phyloP scores from a whole-genome alignment of 345 rosid genomes.

The Eucalyptus guilfoylei region DNA sequence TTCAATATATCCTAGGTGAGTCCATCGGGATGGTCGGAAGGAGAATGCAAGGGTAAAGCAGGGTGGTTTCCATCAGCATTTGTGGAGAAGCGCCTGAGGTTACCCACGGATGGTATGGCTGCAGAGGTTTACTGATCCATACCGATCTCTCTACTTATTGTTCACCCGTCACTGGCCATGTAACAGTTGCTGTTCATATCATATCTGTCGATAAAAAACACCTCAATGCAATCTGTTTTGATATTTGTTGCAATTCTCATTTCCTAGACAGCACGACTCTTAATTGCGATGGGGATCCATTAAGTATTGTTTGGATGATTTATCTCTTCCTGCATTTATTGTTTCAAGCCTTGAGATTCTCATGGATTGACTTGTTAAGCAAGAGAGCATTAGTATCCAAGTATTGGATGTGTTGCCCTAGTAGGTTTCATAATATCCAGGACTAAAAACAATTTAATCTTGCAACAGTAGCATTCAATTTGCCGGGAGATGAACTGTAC shows the following conservation, averaged over 20 bases:
- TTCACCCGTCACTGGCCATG: neutral
- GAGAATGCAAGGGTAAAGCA: conserved; percentile 89
- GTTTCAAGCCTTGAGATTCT: neutral
- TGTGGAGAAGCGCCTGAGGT: conserved; percentile 80
- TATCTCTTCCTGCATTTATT: neutral
- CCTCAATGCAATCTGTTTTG: neutral
- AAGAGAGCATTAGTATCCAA: neutral
- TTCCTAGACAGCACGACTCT: neutral
- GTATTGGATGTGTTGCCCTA: neutral
- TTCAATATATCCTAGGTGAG: conserved; percentile 33
- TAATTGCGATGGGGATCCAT: neutral
- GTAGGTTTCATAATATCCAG: neutral
- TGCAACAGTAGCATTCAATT: neutral
- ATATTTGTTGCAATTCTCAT: neutral
- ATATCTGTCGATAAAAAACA: neutral
- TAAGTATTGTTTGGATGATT: neutral
- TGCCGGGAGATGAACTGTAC: neutral
- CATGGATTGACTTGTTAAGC: neutral
- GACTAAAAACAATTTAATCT: neutral
- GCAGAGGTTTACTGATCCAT: conserved; percentile 27
- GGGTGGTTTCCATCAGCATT: conserved; percentile 94
- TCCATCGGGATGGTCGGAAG: conserved; percentile 91
- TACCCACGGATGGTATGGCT: conserved; percentile 39
- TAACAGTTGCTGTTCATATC: neutral
- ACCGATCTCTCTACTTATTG: neutral